A percentile compares a stretch with the other conserved stretches of the same genome.
Conservation (phyloP, 805 yeast species). For the Schizosaccharomyces octosporus region DNA sequence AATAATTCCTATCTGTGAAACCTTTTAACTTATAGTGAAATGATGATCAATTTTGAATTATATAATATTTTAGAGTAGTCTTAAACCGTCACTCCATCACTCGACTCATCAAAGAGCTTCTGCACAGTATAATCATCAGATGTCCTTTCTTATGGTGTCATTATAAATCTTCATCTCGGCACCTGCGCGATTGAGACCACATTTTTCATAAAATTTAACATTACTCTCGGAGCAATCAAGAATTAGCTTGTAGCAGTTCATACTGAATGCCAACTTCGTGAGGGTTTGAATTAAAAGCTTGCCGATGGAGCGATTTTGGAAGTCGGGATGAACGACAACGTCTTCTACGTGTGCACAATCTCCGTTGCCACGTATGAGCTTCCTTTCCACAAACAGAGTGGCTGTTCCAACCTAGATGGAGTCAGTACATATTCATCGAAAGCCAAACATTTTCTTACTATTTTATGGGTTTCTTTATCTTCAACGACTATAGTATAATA, state of each 20-base stretch:
- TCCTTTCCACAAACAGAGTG: neutral
- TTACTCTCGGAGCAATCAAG: slow-evolving; percentile 51
- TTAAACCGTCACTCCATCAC: slow-evolving; percentile 13
- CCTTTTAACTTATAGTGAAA: too few species aligned
- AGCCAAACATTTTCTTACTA: neutral
- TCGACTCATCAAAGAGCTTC: neutral
- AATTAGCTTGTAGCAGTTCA: slow-evolving; percentile 14
- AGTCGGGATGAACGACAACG: neutral
- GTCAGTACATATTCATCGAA: neutral
- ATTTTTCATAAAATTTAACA: slow-evolving; percentile 50
- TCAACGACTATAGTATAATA: neutral
- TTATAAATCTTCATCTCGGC: neutral
- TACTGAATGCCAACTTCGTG: neutral
- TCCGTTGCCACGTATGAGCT: neutral
- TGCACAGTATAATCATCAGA: neutral
- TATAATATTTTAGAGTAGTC: neutral
- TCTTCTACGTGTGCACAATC: neutral
- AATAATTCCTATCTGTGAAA: too few species aligned
- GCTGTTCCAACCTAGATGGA: neutral
- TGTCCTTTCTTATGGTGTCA: neutral
- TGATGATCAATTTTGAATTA: neutral
- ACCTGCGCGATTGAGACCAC: slow-evolving; percentile 23
- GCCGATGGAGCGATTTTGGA: neutral
- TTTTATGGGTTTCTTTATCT: neutral
- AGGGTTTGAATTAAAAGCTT: neutral